Evolutionary conservation across 2,329 filamentous ascomycete genomes (phyloP).

Genomic region (Xylogone sp.): DNA sequence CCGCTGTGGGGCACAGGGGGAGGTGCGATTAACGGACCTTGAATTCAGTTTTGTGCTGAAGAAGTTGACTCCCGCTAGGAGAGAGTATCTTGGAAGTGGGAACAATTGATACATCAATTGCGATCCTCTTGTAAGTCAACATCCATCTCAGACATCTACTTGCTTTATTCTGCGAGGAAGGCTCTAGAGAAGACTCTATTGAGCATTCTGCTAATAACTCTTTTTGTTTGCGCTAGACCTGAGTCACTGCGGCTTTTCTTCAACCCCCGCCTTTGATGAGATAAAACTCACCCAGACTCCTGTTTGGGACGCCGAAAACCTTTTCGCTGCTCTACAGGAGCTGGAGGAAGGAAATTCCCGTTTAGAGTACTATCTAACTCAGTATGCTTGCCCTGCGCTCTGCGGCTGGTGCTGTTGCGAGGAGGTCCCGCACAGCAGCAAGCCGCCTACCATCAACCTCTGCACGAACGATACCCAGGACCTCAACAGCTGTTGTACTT

Average conservation of each 20-base stretch:
- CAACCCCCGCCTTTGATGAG: constrained; percentile 23
- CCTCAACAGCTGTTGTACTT: constrained; percentile 20
- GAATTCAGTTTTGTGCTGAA: background rate
- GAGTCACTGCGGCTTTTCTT: constrained; percentile 19
- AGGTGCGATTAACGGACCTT: background rate
- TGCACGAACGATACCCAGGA: constrained; percentile 22
- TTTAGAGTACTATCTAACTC: constrained; percentile 16
- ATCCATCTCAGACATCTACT: background rate
- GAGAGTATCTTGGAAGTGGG: background rate
- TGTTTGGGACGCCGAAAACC: constrained; percentile 19
- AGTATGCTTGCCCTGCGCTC: constrained; percentile 29
- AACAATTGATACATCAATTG: background rate
- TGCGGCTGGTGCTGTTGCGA: constrained; percentile 23
- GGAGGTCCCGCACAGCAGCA: constrained; percentile 22
- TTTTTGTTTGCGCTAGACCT: constrained; percentile 1
- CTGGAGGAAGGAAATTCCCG: constrained; percentile 16
- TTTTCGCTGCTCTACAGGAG: constrained; percentile 21
- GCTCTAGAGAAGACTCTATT: too few species aligned
- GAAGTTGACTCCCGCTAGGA: background rate
- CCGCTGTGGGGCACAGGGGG: background rate
- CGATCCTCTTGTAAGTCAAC: background rate
- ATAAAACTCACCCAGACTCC: constrained; percentile 14
- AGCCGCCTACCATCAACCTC: constrained; percentile 18
- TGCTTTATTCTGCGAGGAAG: background rate
- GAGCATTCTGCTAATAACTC: background rate